These are phyloP conservation scores for Xanthoparmelia taractica DNA, from an alignment of 495 filamentous ascomycete genomes.

Conservation along the genomic window DNA sequence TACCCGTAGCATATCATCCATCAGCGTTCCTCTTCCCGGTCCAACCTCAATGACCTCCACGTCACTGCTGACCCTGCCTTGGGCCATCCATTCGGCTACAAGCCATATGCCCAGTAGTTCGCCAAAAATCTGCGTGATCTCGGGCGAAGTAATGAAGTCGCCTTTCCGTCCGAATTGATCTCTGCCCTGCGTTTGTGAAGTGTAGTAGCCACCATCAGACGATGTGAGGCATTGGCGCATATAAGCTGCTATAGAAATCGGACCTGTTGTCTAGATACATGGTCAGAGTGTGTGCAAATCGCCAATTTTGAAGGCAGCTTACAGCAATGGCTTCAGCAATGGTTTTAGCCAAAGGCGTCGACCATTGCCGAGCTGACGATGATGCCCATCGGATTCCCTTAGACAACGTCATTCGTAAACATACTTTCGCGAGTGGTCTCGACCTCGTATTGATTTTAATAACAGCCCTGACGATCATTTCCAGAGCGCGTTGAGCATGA, in stretches of 20 bases:
- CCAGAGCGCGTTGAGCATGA: neutral
- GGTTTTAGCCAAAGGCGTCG: conserved; percentile 80
- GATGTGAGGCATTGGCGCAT: conserved; percentile 98
- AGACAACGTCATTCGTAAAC: neutral
- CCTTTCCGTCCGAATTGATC: conserved; percentile 87
- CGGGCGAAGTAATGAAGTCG: conserved; percentile 93
- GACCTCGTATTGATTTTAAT: neutral
- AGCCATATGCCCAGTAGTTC: conserved; percentile 92
- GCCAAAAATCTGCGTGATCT: conserved; percentile 95
- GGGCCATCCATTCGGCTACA: conserved; percentile 89
- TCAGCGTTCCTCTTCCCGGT: conserved; percentile 88
- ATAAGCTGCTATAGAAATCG: conserved; percentile 82
- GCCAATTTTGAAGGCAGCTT: conserved; percentile 14
- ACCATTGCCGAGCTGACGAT: conserved; percentile 51
- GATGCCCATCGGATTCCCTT: conserved; percentile 21
- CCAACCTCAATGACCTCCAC: conserved; percentile 89
- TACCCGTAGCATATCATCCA: conserved; percentile 93
- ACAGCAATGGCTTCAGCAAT: conserved; percentile 79
- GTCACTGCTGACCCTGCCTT: conserved; percentile 60
- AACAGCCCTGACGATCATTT: conserved; percentile 7
- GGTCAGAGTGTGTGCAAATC: conserved; percentile 15
- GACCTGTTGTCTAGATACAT: conserved; percentile 60
- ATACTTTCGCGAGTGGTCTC: conserved; percentile 1
- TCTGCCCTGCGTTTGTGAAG: conserved; percentile 48
- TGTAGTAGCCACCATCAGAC: conserved; percentile 86